phyloP scores from a whole-genome alignment of 2,329 filamentous ascomycete genomes.

The Emydomyces testavorans region DNA sequence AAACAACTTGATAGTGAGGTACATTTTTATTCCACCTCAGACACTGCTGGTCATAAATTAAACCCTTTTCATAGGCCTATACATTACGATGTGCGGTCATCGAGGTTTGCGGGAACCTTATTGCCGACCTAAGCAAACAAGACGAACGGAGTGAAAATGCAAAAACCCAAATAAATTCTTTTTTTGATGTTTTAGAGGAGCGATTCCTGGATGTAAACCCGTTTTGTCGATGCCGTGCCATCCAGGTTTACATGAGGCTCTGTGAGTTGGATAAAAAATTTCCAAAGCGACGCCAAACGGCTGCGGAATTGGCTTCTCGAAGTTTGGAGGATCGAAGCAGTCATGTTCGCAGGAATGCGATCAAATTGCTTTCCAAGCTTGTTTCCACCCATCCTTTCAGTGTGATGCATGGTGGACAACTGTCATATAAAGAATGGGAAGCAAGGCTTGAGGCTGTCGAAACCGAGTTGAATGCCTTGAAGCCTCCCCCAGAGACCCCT shows the following conservation, averaged over 20 bases:
- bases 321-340: conserved; percentile 97
- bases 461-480: conserved; percentile 64
- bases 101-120: conserved; percentile 93
- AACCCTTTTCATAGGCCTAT: conserved; percentile 52
- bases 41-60: not conserved
- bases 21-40: not conserved
- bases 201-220: conserved; percentile 94
- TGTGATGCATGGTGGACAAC: conserved; percentile 76
- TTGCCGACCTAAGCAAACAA: conserved; percentile 78
- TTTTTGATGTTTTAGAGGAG: conserved; percentile 93
- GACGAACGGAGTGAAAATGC: conserved; percentile 86
- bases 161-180: conserved; percentile 89
- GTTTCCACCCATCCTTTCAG: conserved; percentile 93
- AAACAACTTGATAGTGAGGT: conserved; percentile 90
- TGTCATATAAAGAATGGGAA: conserved; percentile 77
- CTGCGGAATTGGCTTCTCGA: conserved; percentile 72
- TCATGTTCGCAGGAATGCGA: conserved; percentile 87
- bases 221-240: conserved; percentile 80
- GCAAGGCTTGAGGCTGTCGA: conserved; percentile 72
- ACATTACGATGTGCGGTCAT: conserved; percentile 87
- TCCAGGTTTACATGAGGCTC: conserved; percentile 85
- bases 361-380: conserved; percentile 77
- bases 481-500: conserved; percentile 62
- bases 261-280: conserved; percentile 96
- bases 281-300: conserved; percentile 77